phyloP scores from a whole-genome alignment of 371 early-diverging fungal genomes.

The Mortierella sp. region DNA sequence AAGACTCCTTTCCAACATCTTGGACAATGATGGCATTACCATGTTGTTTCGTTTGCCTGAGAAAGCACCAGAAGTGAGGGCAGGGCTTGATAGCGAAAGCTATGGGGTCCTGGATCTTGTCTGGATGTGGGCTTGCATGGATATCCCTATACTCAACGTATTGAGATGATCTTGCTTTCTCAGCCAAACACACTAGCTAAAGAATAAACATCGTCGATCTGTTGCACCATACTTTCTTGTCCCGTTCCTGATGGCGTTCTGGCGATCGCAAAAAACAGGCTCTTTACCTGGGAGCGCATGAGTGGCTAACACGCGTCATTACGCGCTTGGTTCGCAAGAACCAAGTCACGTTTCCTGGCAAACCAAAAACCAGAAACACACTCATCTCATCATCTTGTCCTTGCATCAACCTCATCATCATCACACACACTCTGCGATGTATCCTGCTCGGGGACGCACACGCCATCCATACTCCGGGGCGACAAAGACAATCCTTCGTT shows the following conservation, averaged over 20 bases:
- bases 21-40: conserved; percentile 11
- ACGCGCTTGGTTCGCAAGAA: too few relatives aligned
- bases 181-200: too few relatives aligned
- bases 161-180: conserved; percentile 33
- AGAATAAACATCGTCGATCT: too few relatives aligned
- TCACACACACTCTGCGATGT: conserved; percentile 3
- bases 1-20: conserved; percentile 23
- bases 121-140: conserved; percentile 38
- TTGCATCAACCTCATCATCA: neutral
- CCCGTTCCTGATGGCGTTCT: too few relatives aligned
- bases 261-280: too few relatives aligned
- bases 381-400: neutral
- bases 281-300: too few relatives aligned
- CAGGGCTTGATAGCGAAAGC: conserved; percentile 9
- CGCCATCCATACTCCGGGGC: conserved; percentile 5
- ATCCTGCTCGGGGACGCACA: conserved; percentile 11
- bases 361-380: too few relatives aligned
- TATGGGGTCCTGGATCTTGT: conserved; percentile 33
- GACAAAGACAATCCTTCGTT: conserved; percentile 30
- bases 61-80: conserved; percentile 33
- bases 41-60: conserved; percentile 2
- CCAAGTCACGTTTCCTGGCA: too few relatives aligned
- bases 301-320: too few relatives aligned
- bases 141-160: conserved; percentile 49
- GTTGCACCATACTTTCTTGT: too few relatives aligned